phyloP scores from a whole-genome alignment of 2,329 filamentous ascomycete genomes.

The Pseudogymnoascus verrucosus region DNA sequence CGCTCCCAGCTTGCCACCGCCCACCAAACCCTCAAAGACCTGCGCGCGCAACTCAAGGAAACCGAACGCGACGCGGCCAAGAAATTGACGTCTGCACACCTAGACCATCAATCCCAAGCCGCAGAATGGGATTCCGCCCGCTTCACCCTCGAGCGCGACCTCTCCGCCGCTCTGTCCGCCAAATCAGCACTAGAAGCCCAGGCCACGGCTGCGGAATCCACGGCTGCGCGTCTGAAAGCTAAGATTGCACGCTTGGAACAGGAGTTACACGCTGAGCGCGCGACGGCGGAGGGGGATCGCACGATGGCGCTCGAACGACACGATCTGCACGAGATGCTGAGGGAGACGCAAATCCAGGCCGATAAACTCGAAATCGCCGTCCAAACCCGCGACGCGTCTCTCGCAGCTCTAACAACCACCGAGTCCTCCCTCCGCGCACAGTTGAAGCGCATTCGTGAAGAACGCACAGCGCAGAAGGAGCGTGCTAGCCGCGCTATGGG shows the following conservation, averaged over 20 bases:
- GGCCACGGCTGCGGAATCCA: slow-evolving; percentile 37
- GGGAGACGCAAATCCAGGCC: slow-evolving; percentile 53
- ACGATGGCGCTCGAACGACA: slow-evolving; percentile 50
- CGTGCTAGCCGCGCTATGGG: slow-evolving; percentile 17
- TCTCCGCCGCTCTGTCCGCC: slow-evolving; percentile 38
- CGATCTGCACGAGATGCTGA: slow-evolving; percentile 52
- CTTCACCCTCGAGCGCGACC: slow-evolving; percentile 30
- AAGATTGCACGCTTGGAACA: slow-evolving; percentile 36
- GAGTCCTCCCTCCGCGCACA: slow-evolving; percentile 57
- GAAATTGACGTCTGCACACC: slow-evolving; percentile 37
- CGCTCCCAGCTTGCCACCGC: slow-evolving; percentile 53
- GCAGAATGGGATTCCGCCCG: slow-evolving; percentile 29
- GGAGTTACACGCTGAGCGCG: slow-evolving; percentile 47
- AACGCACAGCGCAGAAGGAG: slow-evolving; percentile 40
- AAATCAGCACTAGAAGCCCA: slow-evolving; percentile 33
- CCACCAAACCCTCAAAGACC: slow-evolving; percentile 51
- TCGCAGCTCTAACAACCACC: slow-evolving; percentile 48
- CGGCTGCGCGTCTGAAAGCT: slow-evolving; percentile 40
- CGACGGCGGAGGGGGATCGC: slow-evolving; percentile 48
- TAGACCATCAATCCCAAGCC: slow-evolving; percentile 43
- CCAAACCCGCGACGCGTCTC: slow-evolving; percentile 57
- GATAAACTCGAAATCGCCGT: slow-evolving; percentile 68
- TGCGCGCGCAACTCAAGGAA: slow-evolving; percentile 40
- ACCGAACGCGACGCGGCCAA: slow-evolving; percentile 34
- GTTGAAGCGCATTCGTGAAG: slow-evolving; percentile 60